Evolutionary conservation across 1,284 basidiomycete genomes (phyloP), one percentile per base, ranked within the genome.

Genomic region (Malassezia yamatoensis): DNA sequence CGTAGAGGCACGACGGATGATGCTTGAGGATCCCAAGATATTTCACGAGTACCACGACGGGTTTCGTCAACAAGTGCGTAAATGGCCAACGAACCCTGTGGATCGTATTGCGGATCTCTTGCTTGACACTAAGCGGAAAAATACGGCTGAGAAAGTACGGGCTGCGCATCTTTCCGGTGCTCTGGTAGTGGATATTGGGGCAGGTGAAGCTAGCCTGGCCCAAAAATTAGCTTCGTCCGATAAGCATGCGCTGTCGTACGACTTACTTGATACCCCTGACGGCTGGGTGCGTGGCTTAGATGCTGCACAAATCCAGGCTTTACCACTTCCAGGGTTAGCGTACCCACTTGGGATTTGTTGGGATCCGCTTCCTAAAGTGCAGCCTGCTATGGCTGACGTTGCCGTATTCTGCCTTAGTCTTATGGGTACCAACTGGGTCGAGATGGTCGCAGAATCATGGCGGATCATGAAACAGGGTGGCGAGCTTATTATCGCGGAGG

Each of bases 401-500:
- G 90, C 84, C 1, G 85, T 98, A 29, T 98, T 90, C 74, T 89
- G 90, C 40, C 79, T 99, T 58, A 93, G 89, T 68, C 78, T 99
- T 59, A 99, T 99, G 94, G 88, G 89, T 36, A 88, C 85, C 10
- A 96, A 99, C 74, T 99, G 94, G 94, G 81, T 89, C 13, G 81
- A 81, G 21, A 90, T 89, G 73, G 81, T 96, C 36, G 80, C 86
- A 33, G 93, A 99, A 75, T 87, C 87, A 3, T 87, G 87, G 81
- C 79, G 94, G 56, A 82, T 98, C 33, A 78, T 98, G 39, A 85
- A 84, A 70, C 76, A 80, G 12, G 83, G 82, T 18, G 91, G 90
- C 9, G 83, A 86, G 66, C 79, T 96, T 44, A 86, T 87, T 75
- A 83, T 98, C 53, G 93, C 94, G 5, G 94, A 99, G 77, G 94